These are phyloP conservation scores for Phaeosphaeria sp. DNA, from an alignment of 2,329 filamentous ascomycete genomes.

Conservation along the genomic window DNA sequence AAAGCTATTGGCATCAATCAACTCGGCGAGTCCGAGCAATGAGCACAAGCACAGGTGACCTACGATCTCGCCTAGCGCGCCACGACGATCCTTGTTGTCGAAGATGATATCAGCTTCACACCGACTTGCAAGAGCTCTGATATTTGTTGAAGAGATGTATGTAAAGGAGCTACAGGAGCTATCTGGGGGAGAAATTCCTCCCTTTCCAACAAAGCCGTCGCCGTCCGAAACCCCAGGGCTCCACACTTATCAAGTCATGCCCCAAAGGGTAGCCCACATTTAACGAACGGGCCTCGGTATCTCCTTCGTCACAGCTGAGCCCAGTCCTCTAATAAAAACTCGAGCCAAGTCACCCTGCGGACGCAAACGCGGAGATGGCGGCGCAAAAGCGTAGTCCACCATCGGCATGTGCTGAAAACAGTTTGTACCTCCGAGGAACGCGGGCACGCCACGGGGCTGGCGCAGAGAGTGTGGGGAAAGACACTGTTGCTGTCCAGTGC, in stretches of 20 bases:
- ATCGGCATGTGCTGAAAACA: neutral
- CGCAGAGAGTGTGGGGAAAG: neutral
- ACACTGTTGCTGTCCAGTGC: neutral
- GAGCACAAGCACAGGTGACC: neutral
- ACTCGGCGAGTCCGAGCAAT: neutral
- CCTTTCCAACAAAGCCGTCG: neutral
- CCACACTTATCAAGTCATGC: conserved; percentile 1
- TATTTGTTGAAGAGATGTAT: neutral
- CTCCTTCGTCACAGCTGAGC: neutral
- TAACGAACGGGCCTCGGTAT: conserved; percentile 11
- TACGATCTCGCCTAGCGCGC: conserved; percentile 12
- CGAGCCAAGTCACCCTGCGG: conserved; percentile 13
- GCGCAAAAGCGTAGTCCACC: neutral
- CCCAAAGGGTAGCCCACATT: conserved; percentile 13
- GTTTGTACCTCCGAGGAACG: neutral
- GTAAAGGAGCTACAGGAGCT: neutral
- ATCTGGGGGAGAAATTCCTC: neutral
- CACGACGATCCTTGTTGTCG: conserved; percentile 7
- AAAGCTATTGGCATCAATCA: neutral
- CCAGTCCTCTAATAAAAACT: conserved; percentile 10
- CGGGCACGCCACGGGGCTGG: neutral
- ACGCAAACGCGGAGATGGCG: conserved; percentile 1
- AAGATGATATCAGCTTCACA: neutral
- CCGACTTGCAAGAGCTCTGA: neutral
- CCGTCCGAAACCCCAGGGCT: neutral